phyloP scores from a whole-genome alignment of 306 rosid species.

The Vicia villosa region DNA sequence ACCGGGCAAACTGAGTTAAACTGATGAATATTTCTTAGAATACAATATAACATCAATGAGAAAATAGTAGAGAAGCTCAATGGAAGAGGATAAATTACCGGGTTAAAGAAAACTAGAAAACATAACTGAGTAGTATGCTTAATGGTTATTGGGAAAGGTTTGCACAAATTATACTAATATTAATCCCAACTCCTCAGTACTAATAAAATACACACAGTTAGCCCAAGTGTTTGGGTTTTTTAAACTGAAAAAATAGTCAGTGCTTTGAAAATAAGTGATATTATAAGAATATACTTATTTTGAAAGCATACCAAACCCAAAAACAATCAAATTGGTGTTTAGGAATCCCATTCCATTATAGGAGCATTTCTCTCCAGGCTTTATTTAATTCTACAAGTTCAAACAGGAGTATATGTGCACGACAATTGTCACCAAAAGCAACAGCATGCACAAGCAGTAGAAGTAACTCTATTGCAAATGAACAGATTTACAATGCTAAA shows the following conservation, averaged over 20 bases:
- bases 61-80: constrained; percentile 3
- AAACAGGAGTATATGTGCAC: constrained; percentile 1
- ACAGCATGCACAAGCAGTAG: background rate
- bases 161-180: constrained; percentile 15
- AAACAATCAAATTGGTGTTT: constrained; percentile 1
- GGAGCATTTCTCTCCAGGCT: background rate
- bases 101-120: constrained; percentile 12
- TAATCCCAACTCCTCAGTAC: background rate
- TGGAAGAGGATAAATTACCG: constrained; percentile 16
- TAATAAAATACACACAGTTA: background rate
- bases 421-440: constrained; percentile 4
- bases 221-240: background rate
- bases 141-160: background rate
- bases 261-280: background rate
- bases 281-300: background rate
- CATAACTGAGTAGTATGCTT: background rate
- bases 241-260: too few species aligned
- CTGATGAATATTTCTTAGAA: background rate
- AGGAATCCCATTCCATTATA: background rate
- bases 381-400: constrained; percentile 4
- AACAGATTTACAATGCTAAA: constrained; percentile 2
- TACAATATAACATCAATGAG: background rate
- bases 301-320: constrained; percentile 1
- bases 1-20: constrained; percentile 4
- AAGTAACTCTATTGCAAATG: constrained; percentile 10